These are phyloP conservation scores for Petasospora fabianii DNA, from an alignment of 1,139 yeast genomes.

Conservation along the genomic window DNA sequence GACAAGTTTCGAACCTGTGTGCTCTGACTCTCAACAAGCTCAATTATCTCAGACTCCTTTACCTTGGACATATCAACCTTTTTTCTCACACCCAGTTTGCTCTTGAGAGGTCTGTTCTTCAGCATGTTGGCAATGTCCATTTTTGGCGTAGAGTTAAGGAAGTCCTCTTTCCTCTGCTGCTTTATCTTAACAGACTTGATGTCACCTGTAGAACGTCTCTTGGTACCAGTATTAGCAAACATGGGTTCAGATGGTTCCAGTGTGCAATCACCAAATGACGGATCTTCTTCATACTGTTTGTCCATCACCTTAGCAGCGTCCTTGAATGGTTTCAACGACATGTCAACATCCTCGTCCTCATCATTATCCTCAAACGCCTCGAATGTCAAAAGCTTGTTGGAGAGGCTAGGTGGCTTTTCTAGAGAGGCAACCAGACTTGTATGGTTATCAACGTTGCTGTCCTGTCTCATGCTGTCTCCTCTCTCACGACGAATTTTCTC, in stretches of 20 bases:
- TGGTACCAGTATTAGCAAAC: too few species aligned
- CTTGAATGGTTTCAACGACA: constrained; percentile 2
- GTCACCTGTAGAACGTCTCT: too few species aligned
- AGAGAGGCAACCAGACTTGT: not conserved
- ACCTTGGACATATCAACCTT: constrained; percentile 12
- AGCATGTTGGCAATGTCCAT: constrained; percentile 50
- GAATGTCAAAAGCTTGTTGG: constrained; percentile 12
- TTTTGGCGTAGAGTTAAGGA: too few species aligned
- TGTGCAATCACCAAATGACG: constrained; percentile 5
- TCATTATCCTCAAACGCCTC: constrained; percentile 17
- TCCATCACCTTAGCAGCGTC: constrained; percentile 17
- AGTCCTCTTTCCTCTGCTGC: too few species aligned
- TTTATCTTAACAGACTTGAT: too few species aligned
- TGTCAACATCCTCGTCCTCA: constrained; percentile 3
- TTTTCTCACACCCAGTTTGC: constrained; percentile 1
- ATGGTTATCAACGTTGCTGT: too few species aligned
- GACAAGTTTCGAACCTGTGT: not conserved
- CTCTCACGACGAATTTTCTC: constrained; percentile 5
- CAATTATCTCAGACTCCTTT: constrained; percentile 17
- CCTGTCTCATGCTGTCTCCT: too few species aligned
- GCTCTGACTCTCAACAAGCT: constrained; percentile 13
- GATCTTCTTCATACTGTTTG: constrained; percentile 19
- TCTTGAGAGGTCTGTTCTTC: constrained; percentile 21
- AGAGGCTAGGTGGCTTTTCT: constrained; percentile 1
- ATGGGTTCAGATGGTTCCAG: not conserved